phyloP scores from a whole-genome alignment of 257 asterid species.

The Penstemon eatonii region DNA sequence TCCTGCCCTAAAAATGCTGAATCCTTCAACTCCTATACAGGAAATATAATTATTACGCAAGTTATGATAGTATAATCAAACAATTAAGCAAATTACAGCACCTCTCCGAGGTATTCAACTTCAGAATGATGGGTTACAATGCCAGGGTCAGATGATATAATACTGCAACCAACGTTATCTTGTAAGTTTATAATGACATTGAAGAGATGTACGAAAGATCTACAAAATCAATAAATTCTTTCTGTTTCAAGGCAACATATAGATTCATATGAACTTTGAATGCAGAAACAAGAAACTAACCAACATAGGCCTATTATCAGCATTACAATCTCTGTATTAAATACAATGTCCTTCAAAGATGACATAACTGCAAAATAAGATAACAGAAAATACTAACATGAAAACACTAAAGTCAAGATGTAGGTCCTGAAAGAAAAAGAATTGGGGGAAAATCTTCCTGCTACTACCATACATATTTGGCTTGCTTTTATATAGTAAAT shows the following conservation, averaged over 20 bases:
- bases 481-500: neutral
- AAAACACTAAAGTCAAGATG: neutral
- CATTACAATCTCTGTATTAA: constrained; percentile 38
- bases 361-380: constrained; percentile 40
- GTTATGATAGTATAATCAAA: constrained; percentile 15
- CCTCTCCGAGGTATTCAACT: constrained; percentile 39
- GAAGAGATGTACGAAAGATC: neutral
- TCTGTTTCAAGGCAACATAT: neutral
- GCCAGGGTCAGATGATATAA: constrained; percentile 52
- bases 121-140: constrained; percentile 30
- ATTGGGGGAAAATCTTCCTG: constrained; percentile 5
- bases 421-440: constrained; percentile 3
- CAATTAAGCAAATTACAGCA: constrained; percentile 7
- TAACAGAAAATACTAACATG: constrained; percentile 1
- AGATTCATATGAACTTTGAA: constrained; percentile 9
- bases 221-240: neutral
- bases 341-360: constrained; percentile 35
- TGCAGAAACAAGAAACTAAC: constrained; percentile 35
- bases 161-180: constrained; percentile 37
- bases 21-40: constrained; percentile 33
- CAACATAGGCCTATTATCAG: constrained; percentile 42
- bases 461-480: neutral
- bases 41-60: neutral
- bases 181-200: constrained; percentile 18
- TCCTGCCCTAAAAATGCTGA: constrained; percentile 25